Evolutionary conservation across 768 basidiomycete species (phyloP).

Genomic region (Suillus ampliporus): DNA sequence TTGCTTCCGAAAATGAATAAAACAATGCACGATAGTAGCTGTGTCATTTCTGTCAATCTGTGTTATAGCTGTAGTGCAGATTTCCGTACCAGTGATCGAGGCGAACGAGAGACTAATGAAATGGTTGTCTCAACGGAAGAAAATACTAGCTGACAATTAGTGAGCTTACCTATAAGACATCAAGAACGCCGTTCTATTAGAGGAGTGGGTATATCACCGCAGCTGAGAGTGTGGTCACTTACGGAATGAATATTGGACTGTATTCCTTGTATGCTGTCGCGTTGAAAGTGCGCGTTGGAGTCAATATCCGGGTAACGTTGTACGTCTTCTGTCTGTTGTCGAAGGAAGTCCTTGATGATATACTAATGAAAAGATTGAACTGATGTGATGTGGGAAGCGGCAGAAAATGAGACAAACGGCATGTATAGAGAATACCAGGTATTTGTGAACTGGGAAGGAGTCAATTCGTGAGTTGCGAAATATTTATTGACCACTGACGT

Average conservation of each 20-base stretch:
- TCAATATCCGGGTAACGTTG: slow-evolving; percentile 63
- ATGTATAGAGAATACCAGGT: slow-evolving; percentile 62
- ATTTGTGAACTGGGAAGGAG: slow-evolving; percentile 57
- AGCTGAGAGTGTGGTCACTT: slow-evolving; percentile 19
- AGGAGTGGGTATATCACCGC: slow-evolving; percentile 12
- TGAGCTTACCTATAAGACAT: slow-evolving; percentile 37
- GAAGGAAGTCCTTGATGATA: slow-evolving; percentile 66
- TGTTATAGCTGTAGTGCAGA: not conserved
- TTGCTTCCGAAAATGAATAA: slow-evolving; percentile 78
- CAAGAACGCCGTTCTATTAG: slow-evolving; percentile 29
- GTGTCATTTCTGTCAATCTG: not conserved
- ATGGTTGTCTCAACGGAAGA: slow-evolving; percentile 34
- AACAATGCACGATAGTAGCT: slow-evolving; percentile 37
- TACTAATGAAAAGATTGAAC: slow-evolving; percentile 37
- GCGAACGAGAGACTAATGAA: slow-evolving; percentile 81
- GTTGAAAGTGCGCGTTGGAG: slow-evolving; percentile 57
- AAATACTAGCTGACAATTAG: not conserved
- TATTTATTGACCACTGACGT: slow-evolving; percentile 59
- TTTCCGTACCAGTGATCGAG: slow-evolving; percentile 67
- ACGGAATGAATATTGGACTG: slow-evolving; percentile 64
- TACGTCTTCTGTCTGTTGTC: slow-evolving; percentile 64
- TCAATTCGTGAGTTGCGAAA: slow-evolving; percentile 7
- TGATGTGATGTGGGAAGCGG: not conserved
- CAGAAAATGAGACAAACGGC: slow-evolving; percentile 47
- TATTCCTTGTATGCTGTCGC: slow-evolving; percentile 57